Evolutionary conservation across 306 rosid species (phyloP).

Genomic region (Fagus sylvatica): DNA sequence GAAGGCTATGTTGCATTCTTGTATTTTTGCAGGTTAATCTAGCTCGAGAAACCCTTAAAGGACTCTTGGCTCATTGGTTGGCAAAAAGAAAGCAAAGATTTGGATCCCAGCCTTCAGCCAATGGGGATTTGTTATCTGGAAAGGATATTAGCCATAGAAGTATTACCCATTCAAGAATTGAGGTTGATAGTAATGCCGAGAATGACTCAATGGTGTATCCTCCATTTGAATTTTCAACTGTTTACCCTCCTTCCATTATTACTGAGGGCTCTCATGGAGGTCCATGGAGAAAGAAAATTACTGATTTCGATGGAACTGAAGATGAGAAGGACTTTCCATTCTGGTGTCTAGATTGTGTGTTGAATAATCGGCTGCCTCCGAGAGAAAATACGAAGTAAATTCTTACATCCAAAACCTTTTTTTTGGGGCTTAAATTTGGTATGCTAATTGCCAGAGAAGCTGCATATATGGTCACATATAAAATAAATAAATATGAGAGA

Average conservation of each 20-base stretch:
- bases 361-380: conserved; percentile 84
- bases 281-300: conserved; percentile 93
- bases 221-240: conserved; percentile 86
- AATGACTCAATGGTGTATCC: conserved; percentile 87
- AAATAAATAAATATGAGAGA: no score
- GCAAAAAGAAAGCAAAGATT: conserved; percentile 70
- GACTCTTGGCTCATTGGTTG: conserved; percentile 92
- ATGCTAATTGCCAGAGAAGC: background rate
- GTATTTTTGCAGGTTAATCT: conserved; percentile 74
- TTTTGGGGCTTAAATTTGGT: conserved; percentile 2
- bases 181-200: conserved; percentile 72
- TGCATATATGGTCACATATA: background rate
- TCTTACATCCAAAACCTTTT: conserved; percentile 23
- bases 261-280: conserved; percentile 97
- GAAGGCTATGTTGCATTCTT: conserved; percentile 12
- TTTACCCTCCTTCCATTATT: conserved; percentile 84
- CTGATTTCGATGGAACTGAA: conserved; percentile 87
- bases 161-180: conserved; percentile 76
- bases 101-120: conserved; percentile 68
- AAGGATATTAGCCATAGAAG: conserved; percentile 75
- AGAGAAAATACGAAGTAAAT: conserved; percentile 93
- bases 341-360: conserved; percentile 93
- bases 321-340: conserved; percentile 96
- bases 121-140: conserved; percentile 78
- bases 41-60: conserved; percentile 95